Percentiles rank a stretch among this genome's conserved stretches.
These are phyloP conservation scores for Wickerhamomyces hampshirensis DNA, from an alignment of 805 yeast genomes.

Conservation along the genomic window DNA sequence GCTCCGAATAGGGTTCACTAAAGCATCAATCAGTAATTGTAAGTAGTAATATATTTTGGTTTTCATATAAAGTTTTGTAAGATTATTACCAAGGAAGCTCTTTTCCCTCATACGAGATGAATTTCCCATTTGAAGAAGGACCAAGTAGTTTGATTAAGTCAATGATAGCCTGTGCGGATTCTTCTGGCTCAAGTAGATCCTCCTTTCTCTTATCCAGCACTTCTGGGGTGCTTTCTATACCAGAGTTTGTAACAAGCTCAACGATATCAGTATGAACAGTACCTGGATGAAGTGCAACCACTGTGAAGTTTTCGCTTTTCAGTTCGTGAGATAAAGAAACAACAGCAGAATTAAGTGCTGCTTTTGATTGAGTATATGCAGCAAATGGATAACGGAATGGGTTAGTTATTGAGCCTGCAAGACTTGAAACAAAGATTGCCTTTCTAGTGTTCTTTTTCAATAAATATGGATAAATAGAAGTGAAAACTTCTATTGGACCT, in stretches of 20 bases:
- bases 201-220: background rate
- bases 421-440: conserved; percentile 26
- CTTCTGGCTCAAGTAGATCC: background rate
- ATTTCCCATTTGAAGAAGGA: background rate
- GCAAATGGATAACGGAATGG: conserved; percentile 12
- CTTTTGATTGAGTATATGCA: conserved; percentile 35
- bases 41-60: background rate
- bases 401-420: conserved; percentile 23
- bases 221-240: background rate
- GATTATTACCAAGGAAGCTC: background rate
- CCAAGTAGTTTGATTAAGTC: background rate
- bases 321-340: conserved; percentile 26
- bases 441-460: conserved; percentile 17
- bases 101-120: background rate
- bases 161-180: background rate
- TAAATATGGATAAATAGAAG: conserved; percentile 14
- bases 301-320: conserved; percentile 24
- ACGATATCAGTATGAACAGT: conserved; percentile 34
- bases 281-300: conserved; percentile 36
- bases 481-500: conserved; percentile 8
- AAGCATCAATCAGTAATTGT: too few species aligned
- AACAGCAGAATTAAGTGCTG: conserved; percentile 31
- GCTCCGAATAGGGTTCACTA: background rate
- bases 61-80: too few species aligned
- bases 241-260: background rate